Evolutionary conservation across 805 yeast genomes (phyloP).

Genomic region (Phaffomyces opuntiae): DNA sequence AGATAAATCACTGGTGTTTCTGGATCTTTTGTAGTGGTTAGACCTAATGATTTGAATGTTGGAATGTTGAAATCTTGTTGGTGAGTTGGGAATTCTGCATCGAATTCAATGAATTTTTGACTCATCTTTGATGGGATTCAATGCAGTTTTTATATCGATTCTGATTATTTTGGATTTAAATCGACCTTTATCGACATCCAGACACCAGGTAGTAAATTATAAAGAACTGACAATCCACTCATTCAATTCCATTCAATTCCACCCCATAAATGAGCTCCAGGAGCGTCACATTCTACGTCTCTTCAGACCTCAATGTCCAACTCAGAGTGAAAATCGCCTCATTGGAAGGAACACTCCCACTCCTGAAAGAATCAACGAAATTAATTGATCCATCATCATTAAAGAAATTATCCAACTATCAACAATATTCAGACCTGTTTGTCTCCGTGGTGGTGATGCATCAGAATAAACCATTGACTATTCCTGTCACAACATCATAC

Average conservation of each 20-base stretch:
- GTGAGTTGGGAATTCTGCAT: constrained; percentile 25
- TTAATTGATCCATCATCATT: constrained; percentile 40
- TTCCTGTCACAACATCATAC: constrained; percentile 44
- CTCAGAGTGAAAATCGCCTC: constrained; percentile 41
- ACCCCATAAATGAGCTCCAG: constrained; percentile 20
- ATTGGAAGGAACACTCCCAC: constrained; percentile 37
- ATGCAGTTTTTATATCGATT: too few relatives aligned
- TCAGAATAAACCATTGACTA: constrained; percentile 38
- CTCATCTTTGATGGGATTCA: not conserved
- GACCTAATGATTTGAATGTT: constrained; percentile 54
- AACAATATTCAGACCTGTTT: constrained; percentile 29
- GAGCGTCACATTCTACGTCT: constrained; percentile 47
- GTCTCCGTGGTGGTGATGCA: constrained; percentile 41
- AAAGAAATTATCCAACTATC: constrained; percentile 33
- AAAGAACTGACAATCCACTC: too few relatives aligned
- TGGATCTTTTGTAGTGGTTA: not conserved
- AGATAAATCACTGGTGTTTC: constrained; percentile 44
- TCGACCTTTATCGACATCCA: not conserved
- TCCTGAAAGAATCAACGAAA: constrained; percentile 37
- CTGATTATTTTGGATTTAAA: not conserved
- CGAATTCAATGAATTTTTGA: constrained; percentile 8
- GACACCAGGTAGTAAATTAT: not conserved
- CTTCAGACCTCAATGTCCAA: constrained; percentile 46
- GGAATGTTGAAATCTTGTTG: constrained; percentile 55
- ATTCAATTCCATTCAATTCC: not conserved